phyloP scores from a whole-genome alignment of 1,284 basidiomycete species.

The Ustilago loliicola region DNA sequence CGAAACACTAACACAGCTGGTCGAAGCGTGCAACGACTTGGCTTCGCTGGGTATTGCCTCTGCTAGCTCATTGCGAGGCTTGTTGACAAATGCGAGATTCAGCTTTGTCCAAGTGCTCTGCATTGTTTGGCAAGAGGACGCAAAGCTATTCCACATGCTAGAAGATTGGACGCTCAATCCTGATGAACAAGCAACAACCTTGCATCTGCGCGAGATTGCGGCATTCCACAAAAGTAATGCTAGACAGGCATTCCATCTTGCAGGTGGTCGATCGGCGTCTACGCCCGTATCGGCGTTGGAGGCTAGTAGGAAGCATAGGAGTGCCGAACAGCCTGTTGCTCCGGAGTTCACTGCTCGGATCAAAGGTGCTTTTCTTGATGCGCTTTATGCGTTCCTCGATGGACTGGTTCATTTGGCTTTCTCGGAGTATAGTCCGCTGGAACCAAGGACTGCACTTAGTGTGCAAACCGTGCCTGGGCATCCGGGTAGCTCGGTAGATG shows the following conservation, averaged over 20 bases:
- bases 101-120: slow-evolving; percentile 86
- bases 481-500: slow-evolving; percentile 60
- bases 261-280: slow-evolving; percentile 76
- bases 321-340: slow-evolving; percentile 32
- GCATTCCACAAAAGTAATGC: slow-evolving; percentile 86
- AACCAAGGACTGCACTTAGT: slow-evolving; percentile 48
- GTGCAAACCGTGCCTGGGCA: slow-evolving; percentile 52
- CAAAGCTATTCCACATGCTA: slow-evolving; percentile 83
- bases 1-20: slow-evolving; percentile 84
- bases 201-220: slow-evolving; percentile 80
- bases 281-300: slow-evolving; percentile 27
- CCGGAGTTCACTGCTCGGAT: slow-evolving; percentile 75
- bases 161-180: slow-evolving; percentile 85
- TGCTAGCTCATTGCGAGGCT: slow-evolving; percentile 76
- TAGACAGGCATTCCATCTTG: slow-evolving; percentile 83
- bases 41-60: slow-evolving; percentile 79
- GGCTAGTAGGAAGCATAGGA: slow-evolving; percentile 28
- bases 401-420: slow-evolving; percentile 88
- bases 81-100: slow-evolving; percentile 88
- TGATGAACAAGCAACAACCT: slow-evolving; percentile 72
- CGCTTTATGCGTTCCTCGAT: slow-evolving; percentile 88
- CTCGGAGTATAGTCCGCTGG: slow-evolving; percentile 60
- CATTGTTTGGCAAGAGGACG: slow-evolving; percentile 85
- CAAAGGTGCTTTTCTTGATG: slow-evolving; percentile 87
- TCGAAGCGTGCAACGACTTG: slow-evolving; percentile 87